Base-by-base conservation (phyloP, 345 rosid species). In the Gossypium bickii region DNA sequence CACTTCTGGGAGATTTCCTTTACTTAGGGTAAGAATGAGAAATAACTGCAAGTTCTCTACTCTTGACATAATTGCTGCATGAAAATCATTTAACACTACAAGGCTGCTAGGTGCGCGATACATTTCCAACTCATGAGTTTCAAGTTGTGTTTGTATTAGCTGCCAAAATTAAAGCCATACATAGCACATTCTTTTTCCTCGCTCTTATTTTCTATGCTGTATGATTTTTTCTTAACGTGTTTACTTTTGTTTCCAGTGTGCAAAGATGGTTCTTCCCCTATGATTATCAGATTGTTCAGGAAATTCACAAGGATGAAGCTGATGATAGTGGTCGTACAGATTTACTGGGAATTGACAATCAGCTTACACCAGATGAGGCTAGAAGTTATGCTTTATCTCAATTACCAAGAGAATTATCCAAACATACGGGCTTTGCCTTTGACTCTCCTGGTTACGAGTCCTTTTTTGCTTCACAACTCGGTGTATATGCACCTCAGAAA, bases 401-500 rank as follows among this genome's bases (percentile, higher is more conserved):
- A 79, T 91, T 96, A 67, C 98, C 98, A 9, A 80, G 99, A 49
- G 98, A 92, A 78, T 63, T 90, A 78, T 96, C 98, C 6, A 93
- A 77, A 78, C 97, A 78, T 95, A 93, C 95, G 20, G 99, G 99
- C 2, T 96, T 96, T 58, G 98, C 98, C 12, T 96, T 96, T 2
- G 99, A 93, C 78, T 96, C 99, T 2, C 99, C 98, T 3, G 99
- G 97, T 16, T 93, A 90, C 9, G 98, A 96, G 81, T 96, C 97
- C 52, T 96, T 96, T 84, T 96, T 96, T n/a, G 98, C 98, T 12
- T 76, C 97, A 38, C 97, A 96, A 80, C 76, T 86, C 9, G 99
- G 99, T 60, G 64, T 92, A 4, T 79, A 82, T 74, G 97, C 94
- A n/a, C 98, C 98, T 1, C 97, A 92, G 43, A 96, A 90, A 86